These are phyloP conservation scores for Colletotrichum sp. DNA, from an alignment of 2,329 filamentous ascomycete genomes.

Conservation along the genomic window DNA sequence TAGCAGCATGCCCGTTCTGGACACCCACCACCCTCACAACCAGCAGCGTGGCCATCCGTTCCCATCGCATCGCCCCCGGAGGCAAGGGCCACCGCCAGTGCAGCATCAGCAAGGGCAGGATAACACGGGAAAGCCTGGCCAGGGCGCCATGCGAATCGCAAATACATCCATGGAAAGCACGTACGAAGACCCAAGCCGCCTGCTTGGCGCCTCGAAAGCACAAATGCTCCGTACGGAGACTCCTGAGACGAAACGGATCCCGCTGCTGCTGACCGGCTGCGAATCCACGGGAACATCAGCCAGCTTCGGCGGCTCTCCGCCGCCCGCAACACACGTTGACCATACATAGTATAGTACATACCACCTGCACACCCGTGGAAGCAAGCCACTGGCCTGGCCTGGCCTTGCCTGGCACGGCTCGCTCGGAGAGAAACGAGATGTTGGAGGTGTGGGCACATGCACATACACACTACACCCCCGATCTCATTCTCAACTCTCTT, in stretches of 20 bases:
- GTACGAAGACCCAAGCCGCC: not conserved
- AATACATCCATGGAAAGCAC: not conserved
- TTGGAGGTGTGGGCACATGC: conserved; percentile 1
- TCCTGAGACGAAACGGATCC: not conserved
- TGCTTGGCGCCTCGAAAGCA: not conserved
- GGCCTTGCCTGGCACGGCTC: not conserved
- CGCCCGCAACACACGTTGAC: not conserved
- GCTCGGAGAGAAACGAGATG: conserved; percentile 1
- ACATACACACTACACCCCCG: not conserved
- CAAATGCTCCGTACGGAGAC: not conserved
- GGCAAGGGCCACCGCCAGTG: not conserved
- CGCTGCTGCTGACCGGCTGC: not conserved
- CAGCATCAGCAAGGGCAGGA: not conserved
- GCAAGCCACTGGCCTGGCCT: not conserved
- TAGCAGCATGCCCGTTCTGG: not conserved
- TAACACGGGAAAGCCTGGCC: not conserved
- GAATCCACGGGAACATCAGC: not conserved
- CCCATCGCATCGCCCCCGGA: not conserved
- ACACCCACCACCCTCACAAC: not conserved
- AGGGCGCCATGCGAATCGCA: not conserved
- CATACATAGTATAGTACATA: not conserved
- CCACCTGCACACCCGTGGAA: not conserved
- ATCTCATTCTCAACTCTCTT: not conserved
- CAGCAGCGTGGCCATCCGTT: conserved; percentile 6
- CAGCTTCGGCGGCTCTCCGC: not conserved